These are phyloP conservation scores for Mixia osmundae DNA, from an alignment of 1,284 basidiomycete species.

Conservation along the genomic window DNA sequence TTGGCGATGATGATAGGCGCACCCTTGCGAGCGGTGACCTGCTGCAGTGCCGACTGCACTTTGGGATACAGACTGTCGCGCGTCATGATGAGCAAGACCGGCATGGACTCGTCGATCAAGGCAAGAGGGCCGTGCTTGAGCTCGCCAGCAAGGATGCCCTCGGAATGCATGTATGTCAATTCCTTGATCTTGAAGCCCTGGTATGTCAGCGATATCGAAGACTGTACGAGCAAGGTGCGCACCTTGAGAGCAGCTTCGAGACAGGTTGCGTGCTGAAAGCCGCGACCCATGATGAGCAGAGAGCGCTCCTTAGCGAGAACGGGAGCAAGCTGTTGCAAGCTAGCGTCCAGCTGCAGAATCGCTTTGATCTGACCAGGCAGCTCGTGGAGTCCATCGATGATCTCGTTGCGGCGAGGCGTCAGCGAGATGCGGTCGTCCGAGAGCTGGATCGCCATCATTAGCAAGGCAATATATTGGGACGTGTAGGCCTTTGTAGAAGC, in stretches of 20 bases:
- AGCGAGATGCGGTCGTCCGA: conserved; percentile 91
- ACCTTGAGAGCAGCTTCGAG: conserved; percentile 94
- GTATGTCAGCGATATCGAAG: no score
- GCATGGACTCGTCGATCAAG: conserved; percentile 69
- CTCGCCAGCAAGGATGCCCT: conserved; percentile 77
- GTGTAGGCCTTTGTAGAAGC: conserved; percentile 99
- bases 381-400: conserved; percentile 79
- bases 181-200: no score
- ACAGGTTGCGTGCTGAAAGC: conserved; percentile 93
- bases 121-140: conserved; percentile 97
- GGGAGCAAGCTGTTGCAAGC: conserved; percentile 58
- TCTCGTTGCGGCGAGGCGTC: conserved; percentile 66
- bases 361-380: conserved; percentile 74
- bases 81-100: conserved; percentile 26
- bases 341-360: conserved; percentile 59
- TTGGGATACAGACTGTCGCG: conserved; percentile 96
- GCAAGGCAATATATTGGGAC: conserved; percentile 91
- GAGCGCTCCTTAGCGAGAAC: conserved; percentile 60
- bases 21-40: conserved; percentile 93
- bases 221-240: no score
- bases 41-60: conserved; percentile 81
- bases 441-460: conserved; percentile 95
- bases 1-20: conserved; percentile 87
- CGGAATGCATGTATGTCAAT: conserved; percentile 25
- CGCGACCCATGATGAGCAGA: conserved; percentile 90